phyloP scores from a whole-genome alignment of 2,329 filamentous ascomycete species.

The Helotiales sp. region DNA sequence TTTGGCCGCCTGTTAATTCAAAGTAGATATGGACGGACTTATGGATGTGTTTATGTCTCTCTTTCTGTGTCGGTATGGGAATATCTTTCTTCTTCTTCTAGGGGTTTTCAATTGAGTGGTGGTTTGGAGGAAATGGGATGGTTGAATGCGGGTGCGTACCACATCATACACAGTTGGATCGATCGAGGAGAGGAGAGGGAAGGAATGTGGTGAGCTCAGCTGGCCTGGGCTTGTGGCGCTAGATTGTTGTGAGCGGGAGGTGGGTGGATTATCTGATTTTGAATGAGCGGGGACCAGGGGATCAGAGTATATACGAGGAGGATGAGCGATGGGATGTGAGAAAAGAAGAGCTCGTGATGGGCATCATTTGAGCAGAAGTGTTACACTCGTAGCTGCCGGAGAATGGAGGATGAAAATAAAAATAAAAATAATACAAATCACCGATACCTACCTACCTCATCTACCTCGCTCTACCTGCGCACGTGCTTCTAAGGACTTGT shows the following conservation, averaged over 20 bases:
- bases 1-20: neutral
- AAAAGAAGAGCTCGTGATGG: neutral
- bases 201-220: conserved; percentile 2
- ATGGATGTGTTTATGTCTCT: conserved; percentile 7
- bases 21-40: neutral
- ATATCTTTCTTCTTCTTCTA: neutral
- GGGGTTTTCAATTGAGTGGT: neutral
- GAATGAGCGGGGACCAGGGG: neutral
- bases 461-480: neutral
- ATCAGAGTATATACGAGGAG: neutral
- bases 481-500: no score
- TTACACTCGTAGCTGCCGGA: no score
- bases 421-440: neutral
- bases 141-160: neutral
- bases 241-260: neutral
- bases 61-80: neutral
- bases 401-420: neutral
- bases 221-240: conserved; percentile 13
- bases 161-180: neutral
- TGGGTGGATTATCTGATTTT: conserved; percentile 3
- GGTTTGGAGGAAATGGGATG: neutral
- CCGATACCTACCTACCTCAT: neutral
- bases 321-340: neutral
- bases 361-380: neutral
- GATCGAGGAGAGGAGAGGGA: neutral